These are phyloP conservation scores for Pyrrhoderma lamaoense DNA, from an alignment of 1,284 basidiomycete genomes.

Conservation along the genomic window DNA sequence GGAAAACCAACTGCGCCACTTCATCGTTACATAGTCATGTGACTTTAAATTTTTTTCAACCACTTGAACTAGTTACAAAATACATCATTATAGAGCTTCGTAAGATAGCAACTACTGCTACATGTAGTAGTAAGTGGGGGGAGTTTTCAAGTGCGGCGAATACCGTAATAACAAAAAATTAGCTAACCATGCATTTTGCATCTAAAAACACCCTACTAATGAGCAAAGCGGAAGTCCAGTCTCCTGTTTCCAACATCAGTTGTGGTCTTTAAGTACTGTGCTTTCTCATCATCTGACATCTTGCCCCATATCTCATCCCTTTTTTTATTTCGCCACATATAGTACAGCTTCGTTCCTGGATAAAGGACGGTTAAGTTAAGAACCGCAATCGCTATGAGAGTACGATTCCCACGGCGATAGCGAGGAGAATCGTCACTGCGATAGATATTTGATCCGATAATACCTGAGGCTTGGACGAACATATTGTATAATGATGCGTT, in stretches of 20 bases:
- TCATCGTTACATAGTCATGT: too few relatives aligned
- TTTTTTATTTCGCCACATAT: conserved; percentile 42
- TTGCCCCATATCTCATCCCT: conserved; percentile 47
- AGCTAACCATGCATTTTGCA: too few relatives aligned
- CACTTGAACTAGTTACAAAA: too few relatives aligned
- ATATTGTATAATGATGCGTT: conserved; percentile 52
- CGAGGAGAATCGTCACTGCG: conserved; percentile 39
- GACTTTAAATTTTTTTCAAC: too few relatives aligned
- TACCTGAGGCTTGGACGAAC: conserved; percentile 41
- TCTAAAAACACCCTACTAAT: too few relatives aligned
- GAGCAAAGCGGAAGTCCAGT: conserved; percentile 40
- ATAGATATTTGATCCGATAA: conserved; percentile 40
- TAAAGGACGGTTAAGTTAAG: conserved; percentile 47
- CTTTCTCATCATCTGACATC: conserved; percentile 19
- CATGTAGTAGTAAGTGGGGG: too few relatives aligned
- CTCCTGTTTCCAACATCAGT: conserved; percentile 35
- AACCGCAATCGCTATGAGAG: conserved; percentile 36
- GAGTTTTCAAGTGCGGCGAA: too few relatives aligned
- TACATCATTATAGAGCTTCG: too few relatives aligned
- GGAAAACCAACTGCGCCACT: too few relatives aligned
- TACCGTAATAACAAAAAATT: too few relatives aligned
- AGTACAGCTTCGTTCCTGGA: conserved; percentile 45
- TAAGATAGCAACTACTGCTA: too few relatives aligned
- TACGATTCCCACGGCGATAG: conserved; percentile 33
- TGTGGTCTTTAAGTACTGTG: conserved; percentile 37